Base-by-base conservation (phyloP, 1,284 basidiomycete genomes). In the Melampsora larici-populina region DNA sequence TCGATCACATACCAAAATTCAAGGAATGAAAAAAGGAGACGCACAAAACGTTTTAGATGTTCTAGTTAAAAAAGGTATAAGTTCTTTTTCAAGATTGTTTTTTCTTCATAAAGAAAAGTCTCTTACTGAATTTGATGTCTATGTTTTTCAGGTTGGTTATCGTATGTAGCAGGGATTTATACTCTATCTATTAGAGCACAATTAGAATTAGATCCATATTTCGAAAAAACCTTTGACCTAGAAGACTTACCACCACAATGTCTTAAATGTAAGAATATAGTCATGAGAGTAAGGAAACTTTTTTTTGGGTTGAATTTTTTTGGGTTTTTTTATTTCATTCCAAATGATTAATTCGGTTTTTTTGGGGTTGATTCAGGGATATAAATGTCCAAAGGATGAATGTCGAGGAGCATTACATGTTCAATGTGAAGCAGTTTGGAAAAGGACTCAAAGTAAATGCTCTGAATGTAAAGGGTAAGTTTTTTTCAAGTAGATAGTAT, bases 381-480 rank as follows among this genome's bases (percentile, higher is more conserved):
- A 63, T 24, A 49, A 74, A 55, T 74, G 71, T 40, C 63, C 71
- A 17, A 74, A 65, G 40, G 62, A 33, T 18, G 31, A 49, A 40
- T 74, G 71, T 40, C 63, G 62, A 0, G 65, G 65, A 74, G 71
- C 71, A 18, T 65, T 74, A 63, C 71, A 74, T 66, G 62, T 51
- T 26, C 48, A 26, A 11, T 74, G 71, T 65, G 40, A 43, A 43
- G 40, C 1, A 43, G 40, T 43, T 7, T 43, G 40, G 40, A 43
- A 43, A 13, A 7, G 40, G 13, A 43, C 5, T 43, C 5, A 43
- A 8, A 43, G 40, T 43, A 43, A 43, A 43, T 43, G 40, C 11
- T 8, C 7, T 43, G 40, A 9, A 43, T 43, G 40, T 43, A 43
- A 43, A 43, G 40, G 7, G 40, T 43, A 43, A 43, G 40, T 43